Percentiles rank a stretch among this genome's conserved stretches.
Conservation (phyloP, 2,329 filamentous ascomycete genomes). For the Fusarium anguioides region DNA sequence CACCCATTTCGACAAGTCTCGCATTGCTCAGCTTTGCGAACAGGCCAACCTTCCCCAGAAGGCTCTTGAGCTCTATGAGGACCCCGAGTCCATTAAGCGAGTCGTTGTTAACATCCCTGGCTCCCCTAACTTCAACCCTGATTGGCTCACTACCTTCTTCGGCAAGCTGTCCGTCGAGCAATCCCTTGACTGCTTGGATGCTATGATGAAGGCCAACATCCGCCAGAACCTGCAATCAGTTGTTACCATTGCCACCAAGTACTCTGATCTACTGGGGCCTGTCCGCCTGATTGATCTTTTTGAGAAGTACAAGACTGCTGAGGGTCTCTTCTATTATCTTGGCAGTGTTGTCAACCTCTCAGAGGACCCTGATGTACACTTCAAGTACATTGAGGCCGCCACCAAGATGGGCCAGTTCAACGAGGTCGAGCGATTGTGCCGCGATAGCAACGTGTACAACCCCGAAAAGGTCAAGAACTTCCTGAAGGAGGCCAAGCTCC, state of each 20-base stretch:
- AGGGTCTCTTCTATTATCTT: constrained; percentile 98
- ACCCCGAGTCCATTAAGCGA: constrained; percentile 89
- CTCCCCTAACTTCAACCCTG: constrained; percentile 85
- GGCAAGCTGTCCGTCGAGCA: constrained; percentile 95
- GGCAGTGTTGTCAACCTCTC: constrained; percentile 98
- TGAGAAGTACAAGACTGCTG: constrained; percentile 96
- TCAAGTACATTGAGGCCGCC: constrained; percentile 99
- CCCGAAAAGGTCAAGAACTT: constrained; percentile 99
- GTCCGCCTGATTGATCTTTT: constrained; percentile 90
- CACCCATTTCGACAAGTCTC: constrained; percentile 91
- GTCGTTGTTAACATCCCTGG: constrained; percentile 84
- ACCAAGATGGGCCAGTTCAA: constrained; percentile 93
- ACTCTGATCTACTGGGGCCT: constrained; percentile 93
- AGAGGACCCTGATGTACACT: constrained; percentile 94
- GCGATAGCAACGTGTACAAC: constrained; percentile 91
- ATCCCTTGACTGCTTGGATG: constrained; percentile 91
- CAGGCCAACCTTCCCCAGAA: constrained; percentile 87
- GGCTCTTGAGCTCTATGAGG: constrained; percentile 94
- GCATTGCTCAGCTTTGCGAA: constrained; percentile 91
- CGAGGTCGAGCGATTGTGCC: constrained; percentile 96
- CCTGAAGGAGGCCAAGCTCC: constrained; percentile 92
- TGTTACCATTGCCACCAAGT: constrained; percentile 96
- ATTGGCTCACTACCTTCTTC: constrained; percentile 94
- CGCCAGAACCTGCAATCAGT: constrained; percentile 96
- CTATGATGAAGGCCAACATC: constrained; percentile 97